Evolutionary conservation across 139 green algal species (phyloP).

Genomic region (Chlamydomonas schloesseri): DNA sequence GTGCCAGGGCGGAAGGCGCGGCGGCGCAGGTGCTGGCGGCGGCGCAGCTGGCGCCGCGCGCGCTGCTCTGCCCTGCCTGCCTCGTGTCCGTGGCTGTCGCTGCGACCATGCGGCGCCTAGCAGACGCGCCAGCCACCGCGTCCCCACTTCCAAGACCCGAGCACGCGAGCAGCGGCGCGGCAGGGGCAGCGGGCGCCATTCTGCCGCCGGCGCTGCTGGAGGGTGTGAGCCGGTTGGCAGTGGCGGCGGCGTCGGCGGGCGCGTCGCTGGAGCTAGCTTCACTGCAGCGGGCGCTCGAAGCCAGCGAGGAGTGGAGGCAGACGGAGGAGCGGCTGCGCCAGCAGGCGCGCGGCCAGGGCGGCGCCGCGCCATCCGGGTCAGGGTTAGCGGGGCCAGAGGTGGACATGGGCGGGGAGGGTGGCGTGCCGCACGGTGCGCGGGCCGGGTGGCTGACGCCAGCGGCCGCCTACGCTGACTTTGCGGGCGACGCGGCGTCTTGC

Average conservation of each 20-base stretch:
- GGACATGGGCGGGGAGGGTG: neutral
- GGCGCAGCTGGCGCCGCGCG: neutral
- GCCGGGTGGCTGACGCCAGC: neutral
- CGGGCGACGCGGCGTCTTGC: slow-evolving; percentile 22
- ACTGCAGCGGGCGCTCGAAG: too few species aligned
- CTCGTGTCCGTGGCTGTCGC: neutral
- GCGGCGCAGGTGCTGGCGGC: neutral
- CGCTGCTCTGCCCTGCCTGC: slow-evolving; percentile 22
- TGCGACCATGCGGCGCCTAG: neutral
- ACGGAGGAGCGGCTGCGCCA: neutral
- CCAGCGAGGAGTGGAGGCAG: too few species aligned
- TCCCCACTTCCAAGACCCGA: neutral
- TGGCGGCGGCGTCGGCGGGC: neutral
- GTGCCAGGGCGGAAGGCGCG: neutral
- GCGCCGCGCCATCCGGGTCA: too few species aligned
- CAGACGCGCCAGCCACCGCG: neutral
- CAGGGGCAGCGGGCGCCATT: neutral
- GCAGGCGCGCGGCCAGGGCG: neutral
- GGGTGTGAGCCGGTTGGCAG: neutral
- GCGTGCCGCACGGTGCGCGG: neutral
- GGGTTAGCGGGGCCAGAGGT: too few species aligned
- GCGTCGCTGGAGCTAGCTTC: neutral
- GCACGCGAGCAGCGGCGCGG: neutral
- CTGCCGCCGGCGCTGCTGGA: neutral
- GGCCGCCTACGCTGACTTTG: neutral